Percentiles rank a stretch among this genome's conserved stretches.
These are phyloP conservation scores for Blattamonas nauphoetae DNA, from an alignment of 78 protist genomes.

Conservation along the genomic window DNA sequence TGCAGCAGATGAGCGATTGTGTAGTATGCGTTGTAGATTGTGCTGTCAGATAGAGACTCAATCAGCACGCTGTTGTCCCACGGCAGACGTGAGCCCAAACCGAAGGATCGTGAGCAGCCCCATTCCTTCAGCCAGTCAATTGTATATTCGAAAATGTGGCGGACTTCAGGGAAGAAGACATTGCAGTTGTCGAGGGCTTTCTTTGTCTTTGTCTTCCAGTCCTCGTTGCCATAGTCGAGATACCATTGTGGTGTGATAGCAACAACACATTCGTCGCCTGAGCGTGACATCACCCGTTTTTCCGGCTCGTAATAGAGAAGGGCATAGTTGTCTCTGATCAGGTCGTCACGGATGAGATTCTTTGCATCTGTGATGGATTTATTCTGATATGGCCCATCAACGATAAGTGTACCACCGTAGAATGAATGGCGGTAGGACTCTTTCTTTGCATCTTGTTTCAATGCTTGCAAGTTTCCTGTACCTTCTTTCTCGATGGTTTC, in stretches of 20 bases:
- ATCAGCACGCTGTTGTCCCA: slow-evolving; percentile 71
- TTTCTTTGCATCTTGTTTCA: slow-evolving; percentile 83
- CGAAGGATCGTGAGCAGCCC: slow-evolving; percentile 96
- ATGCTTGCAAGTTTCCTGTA: slow-evolving; percentile 10
- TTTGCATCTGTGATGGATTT: slow-evolving; percentile 71
- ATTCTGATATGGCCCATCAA: slow-evolving; percentile 63
- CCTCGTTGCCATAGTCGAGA: slow-evolving; percentile 85
- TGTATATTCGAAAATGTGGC: slow-evolving; percentile 37
- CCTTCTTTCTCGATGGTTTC: slow-evolving; percentile 69
- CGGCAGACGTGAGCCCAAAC: slow-evolving; percentile 94
- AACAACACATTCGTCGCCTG: slow-evolving; percentile 95
- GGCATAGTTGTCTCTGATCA: neutral
- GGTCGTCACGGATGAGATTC: slow-evolving; percentile 34
- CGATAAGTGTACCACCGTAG: slow-evolving; percentile 68
- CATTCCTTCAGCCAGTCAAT: slow-evolving; percentile 77
- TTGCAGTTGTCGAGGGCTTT: slow-evolving; percentile 40
- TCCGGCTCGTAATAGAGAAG: slow-evolving; percentile 87
- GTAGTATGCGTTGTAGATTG: slow-evolving; percentile 99
- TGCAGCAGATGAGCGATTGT: slow-evolving; percentile 90
- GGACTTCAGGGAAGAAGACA: slow-evolving; percentile 21
- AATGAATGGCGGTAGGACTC: slow-evolving; percentile 64
- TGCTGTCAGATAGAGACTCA: slow-evolving; percentile 98
- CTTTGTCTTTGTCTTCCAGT: slow-evolving; percentile 62
- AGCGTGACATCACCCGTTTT: slow-evolving; percentile 76
- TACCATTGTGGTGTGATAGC: slow-evolving; percentile 94